Evolutionary conservation across 371 early-diverging fungal genomes (phyloP).

Genomic region (Choanephora cucurbitarum): DNA sequence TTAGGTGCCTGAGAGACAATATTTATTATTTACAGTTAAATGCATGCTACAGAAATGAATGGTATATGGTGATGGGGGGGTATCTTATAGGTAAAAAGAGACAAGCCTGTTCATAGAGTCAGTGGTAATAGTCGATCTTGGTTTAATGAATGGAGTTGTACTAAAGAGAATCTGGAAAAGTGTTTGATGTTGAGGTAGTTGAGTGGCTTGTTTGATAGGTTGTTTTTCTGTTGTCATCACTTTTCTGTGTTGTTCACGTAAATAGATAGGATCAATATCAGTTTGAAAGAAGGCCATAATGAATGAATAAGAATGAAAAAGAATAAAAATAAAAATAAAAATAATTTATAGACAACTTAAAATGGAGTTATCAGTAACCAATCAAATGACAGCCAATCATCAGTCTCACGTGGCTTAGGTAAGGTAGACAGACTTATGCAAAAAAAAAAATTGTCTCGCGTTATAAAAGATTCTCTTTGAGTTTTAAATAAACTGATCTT

Average conservation of each 20-base stretch:
- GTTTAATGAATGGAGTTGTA: neutral
- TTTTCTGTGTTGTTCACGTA: neutral
- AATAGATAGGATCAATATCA: conserved; percentile 1
- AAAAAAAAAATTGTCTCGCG: too few relatives aligned
- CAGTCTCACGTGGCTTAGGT: neutral
- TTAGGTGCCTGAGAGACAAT: too few relatives aligned
- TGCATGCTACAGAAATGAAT: too few relatives aligned
- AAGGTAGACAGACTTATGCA: too few relatives aligned
- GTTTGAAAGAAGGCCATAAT: neutral
- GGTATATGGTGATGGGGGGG: neutral
- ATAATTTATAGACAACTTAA: neutral
- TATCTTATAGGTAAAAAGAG: neutral
- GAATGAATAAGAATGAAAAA: neutral
- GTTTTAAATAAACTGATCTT: too few relatives aligned
- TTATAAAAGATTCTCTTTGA: too few relatives aligned
- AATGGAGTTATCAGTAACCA: neutral
- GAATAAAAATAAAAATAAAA: neutral
- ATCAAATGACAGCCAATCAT: neutral
- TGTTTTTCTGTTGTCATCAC: neutral
- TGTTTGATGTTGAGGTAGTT: neutral
- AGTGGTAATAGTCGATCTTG: neutral
- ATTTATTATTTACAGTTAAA: too few relatives aligned
- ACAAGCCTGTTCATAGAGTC: neutral
- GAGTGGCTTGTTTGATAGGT: neutral
- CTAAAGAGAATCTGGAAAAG: neutral